These are phyloP conservation scores for Alternaria hordeiaustralica DNA, from an alignment of 2,329 filamentous ascomycete genomes.

Conservation along the genomic window DNA sequence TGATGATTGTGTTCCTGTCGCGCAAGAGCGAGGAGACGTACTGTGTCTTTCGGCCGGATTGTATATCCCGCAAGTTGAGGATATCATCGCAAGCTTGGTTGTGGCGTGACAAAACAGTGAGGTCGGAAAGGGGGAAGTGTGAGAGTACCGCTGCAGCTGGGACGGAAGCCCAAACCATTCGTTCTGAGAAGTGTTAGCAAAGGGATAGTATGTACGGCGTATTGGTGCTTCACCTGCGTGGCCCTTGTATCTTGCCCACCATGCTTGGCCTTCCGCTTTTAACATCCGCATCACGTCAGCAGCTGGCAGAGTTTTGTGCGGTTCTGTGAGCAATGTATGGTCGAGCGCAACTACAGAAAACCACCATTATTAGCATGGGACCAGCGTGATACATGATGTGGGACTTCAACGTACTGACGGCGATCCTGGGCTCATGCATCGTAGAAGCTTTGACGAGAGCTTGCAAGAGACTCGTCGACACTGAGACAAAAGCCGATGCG, in stretches of 20 bases:
- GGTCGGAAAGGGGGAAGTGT: not conserved
- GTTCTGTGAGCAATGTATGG: not conserved
- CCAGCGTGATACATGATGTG: no score
- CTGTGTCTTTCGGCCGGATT: not conserved
- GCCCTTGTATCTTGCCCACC: conserved; percentile 11
- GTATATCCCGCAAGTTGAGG: not conserved
- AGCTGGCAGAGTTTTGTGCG: not conserved
- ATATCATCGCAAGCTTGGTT: not conserved
- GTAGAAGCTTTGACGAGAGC: conserved; percentile 1
- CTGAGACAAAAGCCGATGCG: conserved; percentile 8
- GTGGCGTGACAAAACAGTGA: not conserved
- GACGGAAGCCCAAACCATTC: not conserved
- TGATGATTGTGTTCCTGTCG: not conserved
- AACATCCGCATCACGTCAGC: not conserved
- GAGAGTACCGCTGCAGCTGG: not conserved
- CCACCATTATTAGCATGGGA: not conserved
- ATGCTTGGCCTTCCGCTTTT: not conserved
- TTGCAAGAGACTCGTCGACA: conserved; percentile 10
- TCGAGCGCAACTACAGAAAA: not conserved
- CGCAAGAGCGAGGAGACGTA: not conserved
- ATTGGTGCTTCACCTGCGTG: not conserved
- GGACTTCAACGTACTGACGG: not conserved
- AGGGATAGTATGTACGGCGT: no score
- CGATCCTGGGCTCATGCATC: conserved; percentile 5
- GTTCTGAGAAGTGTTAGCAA: not conserved